These are phyloP conservation scores for Lasiodiplodia sp. DNA, from an alignment of 2,329 filamentous ascomycete species.

Conservation along the genomic window DNA sequence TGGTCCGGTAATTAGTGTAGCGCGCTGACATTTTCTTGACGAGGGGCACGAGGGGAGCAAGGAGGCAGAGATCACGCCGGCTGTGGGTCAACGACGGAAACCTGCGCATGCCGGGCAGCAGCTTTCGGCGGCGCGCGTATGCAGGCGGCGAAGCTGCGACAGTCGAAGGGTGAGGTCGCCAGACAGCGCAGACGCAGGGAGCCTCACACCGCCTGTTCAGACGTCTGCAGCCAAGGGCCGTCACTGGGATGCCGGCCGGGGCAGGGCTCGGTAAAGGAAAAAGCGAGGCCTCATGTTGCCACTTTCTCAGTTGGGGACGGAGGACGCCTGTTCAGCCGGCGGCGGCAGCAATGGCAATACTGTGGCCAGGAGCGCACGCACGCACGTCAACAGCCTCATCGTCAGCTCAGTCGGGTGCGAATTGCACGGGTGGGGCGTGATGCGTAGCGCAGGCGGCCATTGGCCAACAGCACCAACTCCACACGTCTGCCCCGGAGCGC, in stretches of 20 bases:
- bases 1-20: slow-evolving; percentile 24
- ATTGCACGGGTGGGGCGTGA: slow-evolving; percentile 10
- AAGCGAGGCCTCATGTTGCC: slow-evolving; percentile 14
- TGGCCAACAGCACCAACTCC: slow-evolving; percentile 10
- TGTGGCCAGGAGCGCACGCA: slow-evolving; percentile 9
- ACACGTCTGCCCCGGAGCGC: slow-evolving; percentile 19
- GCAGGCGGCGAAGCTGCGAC: slow-evolving; percentile 20
- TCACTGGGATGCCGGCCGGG: slow-evolving; percentile 10
- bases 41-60: slow-evolving; percentile 18
- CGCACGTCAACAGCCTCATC: slow-evolving; percentile 16
- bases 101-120: slow-evolving; percentile 24
- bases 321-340: slow-evolving; percentile 15
- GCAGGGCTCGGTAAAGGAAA: slow-evolving; percentile 5
- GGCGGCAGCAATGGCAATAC: background rate
- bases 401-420: slow-evolving; percentile 9
- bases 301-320: slow-evolving; percentile 13
- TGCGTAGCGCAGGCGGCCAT: slow-evolving; percentile 1
- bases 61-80: slow-evolving; percentile 23
- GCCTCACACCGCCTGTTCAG: slow-evolving; percentile 27
- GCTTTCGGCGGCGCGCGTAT: slow-evolving; percentile 17
- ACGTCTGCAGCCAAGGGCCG: slow-evolving; percentile 22
- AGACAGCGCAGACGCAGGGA: slow-evolving; percentile 25
- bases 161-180: slow-evolving; percentile 16
- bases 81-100: slow-evolving; percentile 18
- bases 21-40: slow-evolving; percentile 4